Base-by-base conservation (phyloP, 805 yeast species). In the Metschnikowia peoriensis region DNA sequence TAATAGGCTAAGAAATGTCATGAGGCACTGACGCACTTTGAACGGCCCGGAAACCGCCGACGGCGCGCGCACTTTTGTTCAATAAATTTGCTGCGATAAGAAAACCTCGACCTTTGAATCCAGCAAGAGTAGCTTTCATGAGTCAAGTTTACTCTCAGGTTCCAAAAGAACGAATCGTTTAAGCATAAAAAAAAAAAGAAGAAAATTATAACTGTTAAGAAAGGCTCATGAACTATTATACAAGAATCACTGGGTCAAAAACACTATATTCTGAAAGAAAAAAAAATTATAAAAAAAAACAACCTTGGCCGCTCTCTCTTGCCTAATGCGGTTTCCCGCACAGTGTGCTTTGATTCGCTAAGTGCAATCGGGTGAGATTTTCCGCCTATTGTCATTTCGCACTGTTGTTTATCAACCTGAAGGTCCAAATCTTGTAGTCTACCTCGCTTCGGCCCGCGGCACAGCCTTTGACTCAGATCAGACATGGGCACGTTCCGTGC, bases 391-490 rank as follows among this genome's bases (percentile, higher is more conserved):
- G 27, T 29, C 39, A 40, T 28, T n/a, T 28, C 41, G 28, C 38
- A 15, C 22, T 15, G 22, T 9, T 28, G 37, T 35, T 39, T 47
- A 47, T 47, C 50, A 10, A 32, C 27, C 11, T 17, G 37, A 8
- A 45, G 51, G 51, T 46, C 46, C 10, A 27, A 17, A 17, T 37
- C 14, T 6, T 11, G 16, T 17, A 34, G 14, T 12, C 27, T 6
- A 35, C 10, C n/a, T 47, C 50, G 50, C 46, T 41, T 41, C 46
- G 50, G 50, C 40, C 50, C 46, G 50, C 46, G 46, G 50, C 50
- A 35, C 34, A 40, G 28, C 17, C 22, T 6, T 32, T n/a, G 27
- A 32, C 28, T 22, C 27, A 43, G 14, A 16, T n/a, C 16, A 35
- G 22, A 15, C 22, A 37, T 32, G 29, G 29, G 8, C 15, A 32